Evolutionary conservation across 805 yeast genomes (phyloP).

Genomic region (Cyberlindnera japonica): DNA sequence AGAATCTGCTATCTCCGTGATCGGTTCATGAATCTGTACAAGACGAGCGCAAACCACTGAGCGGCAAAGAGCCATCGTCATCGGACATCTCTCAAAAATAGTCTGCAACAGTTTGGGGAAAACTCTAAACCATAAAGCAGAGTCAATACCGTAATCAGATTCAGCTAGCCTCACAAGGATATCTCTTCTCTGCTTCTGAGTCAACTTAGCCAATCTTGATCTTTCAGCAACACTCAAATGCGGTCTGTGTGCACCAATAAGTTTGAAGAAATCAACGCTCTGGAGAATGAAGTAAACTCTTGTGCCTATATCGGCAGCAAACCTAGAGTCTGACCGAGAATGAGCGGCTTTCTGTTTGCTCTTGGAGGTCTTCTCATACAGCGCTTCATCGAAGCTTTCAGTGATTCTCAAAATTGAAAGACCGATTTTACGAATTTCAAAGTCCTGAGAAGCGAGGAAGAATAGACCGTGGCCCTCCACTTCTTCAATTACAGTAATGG

Average conservation of each 20-base stretch:
- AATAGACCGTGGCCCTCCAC: constrained; percentile 94
- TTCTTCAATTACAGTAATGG: constrained; percentile 85
- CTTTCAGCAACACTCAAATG: constrained; percentile 72
- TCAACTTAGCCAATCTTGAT: constrained; percentile 62
- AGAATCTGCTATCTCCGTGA: constrained; percentile 49
- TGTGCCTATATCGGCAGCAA: constrained; percentile 76
- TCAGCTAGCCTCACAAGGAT: constrained; percentile 77
- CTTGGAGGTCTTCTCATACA: constrained; percentile 46
- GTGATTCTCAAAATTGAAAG: constrained; percentile 70
- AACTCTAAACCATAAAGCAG: constrained; percentile 91
- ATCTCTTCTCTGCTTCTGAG: constrained; percentile 53
- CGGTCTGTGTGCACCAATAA: constrained; percentile 49
- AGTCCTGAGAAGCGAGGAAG: constrained; percentile 85
- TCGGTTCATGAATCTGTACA: constrained; percentile 77
- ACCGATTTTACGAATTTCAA: constrained; percentile 69
- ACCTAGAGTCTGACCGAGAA: constrained; percentile 57
- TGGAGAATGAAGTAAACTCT: constrained; percentile 75
- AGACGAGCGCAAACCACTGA: constrained; percentile 85
- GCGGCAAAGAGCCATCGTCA: constrained; percentile 90
- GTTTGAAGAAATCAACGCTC: constrained; percentile 58
- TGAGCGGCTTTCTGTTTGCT: constrained; percentile 30
- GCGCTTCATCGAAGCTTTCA: constrained; percentile 83
- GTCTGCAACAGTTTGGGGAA: constrained; percentile 72
- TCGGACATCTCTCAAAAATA: constrained; percentile 79
- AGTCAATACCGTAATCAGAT: constrained; percentile 90